Base-by-base conservation (phyloP, 345 rosid genomes). In the Populus tremula region DNA sequence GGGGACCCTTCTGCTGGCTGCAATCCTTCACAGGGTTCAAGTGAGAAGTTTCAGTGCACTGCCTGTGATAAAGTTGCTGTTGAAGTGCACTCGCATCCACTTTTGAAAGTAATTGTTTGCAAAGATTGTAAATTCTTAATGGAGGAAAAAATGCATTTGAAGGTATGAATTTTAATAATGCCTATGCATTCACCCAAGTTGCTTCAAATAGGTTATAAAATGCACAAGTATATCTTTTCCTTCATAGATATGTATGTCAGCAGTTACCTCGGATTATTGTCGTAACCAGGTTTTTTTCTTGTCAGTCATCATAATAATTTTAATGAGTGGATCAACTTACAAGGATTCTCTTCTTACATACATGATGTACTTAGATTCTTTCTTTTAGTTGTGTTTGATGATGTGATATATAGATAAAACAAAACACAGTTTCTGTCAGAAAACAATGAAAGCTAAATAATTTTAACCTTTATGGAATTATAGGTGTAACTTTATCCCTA, bases 81-180 rank as follows among this genome's bases (percentile, higher is more conserved):
- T 76, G 90, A 89, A 87, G 97, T 87, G 82, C 91, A 89, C 72
- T 70, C 89, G 29, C 99, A 96, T 84, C 99, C 98, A 21, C 86
- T 91, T 72, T 76, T 96, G 79, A 86, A 89, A 80, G 99, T 96
- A 70, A 92, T 96, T 76, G 62, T 96, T 78, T 96, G 99, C 92
- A 83, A 78, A 77, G 93, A 87, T 78, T 96, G 99, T 91, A 93
- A 92, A 88, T 73, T 77, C 73, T 83, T 84, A 66, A 75, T 93
- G 79, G 94, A 90, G 83, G 87, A 85, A 45, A 96, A 89, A 86
- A 82, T 86, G 83, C 76, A 71, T 75, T 67, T 82, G 67, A 89
- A 90, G 99, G 99, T 96, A 85, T 80, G 86, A n/a, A 72, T 43
- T 0, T 69, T 59, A 23, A 59, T 59, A 3, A 8, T 38, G 33